Evolutionary conservation across 2,329 filamentous ascomycete species (phyloP).

Genomic region (Gremmenia infestans): DNA sequence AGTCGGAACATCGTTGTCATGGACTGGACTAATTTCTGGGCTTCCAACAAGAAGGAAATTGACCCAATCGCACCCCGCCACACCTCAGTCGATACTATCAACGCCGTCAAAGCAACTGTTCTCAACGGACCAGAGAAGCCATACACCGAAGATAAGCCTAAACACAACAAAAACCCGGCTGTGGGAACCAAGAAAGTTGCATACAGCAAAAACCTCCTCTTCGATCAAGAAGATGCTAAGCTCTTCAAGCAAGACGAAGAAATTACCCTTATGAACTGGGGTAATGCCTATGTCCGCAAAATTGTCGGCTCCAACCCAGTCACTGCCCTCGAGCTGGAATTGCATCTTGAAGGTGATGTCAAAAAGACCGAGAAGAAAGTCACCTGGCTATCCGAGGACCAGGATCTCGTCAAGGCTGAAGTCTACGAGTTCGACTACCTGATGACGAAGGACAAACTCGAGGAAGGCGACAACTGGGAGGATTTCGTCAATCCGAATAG

Average conservation of each 20-base stretch:
- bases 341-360: constrained; percentile 90
- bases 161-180: constrained; percentile 83
- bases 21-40: constrained; percentile 74
- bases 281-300: constrained; percentile 74
- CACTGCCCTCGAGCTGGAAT: constrained; percentile 69
- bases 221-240: constrained; percentile 84
- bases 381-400: constrained; percentile 80
- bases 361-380: constrained; percentile 96
- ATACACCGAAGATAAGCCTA: constrained; percentile 69
- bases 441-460: constrained; percentile 90
- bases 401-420: constrained; percentile 75
- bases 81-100: constrained; percentile 66
- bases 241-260: constrained; percentile 81
- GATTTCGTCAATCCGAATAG: constrained; percentile 73
- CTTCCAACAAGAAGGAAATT: constrained; percentile 73
- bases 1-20: constrained; percentile 79
- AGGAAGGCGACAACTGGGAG: constrained; percentile 81
- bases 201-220: constrained; percentile 67
- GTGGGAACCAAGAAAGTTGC: constrained; percentile 82
- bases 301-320: constrained; percentile 57
- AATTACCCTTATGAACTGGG: constrained; percentile 96
- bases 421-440: constrained; percentile 94
- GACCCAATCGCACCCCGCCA: constrained; percentile 71
- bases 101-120: constrained; percentile 66
- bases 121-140: constrained; percentile 59